Evolutionary conservation across 441 rosid species (phyloP).

Genomic region (Populus tomentosa): DNA sequence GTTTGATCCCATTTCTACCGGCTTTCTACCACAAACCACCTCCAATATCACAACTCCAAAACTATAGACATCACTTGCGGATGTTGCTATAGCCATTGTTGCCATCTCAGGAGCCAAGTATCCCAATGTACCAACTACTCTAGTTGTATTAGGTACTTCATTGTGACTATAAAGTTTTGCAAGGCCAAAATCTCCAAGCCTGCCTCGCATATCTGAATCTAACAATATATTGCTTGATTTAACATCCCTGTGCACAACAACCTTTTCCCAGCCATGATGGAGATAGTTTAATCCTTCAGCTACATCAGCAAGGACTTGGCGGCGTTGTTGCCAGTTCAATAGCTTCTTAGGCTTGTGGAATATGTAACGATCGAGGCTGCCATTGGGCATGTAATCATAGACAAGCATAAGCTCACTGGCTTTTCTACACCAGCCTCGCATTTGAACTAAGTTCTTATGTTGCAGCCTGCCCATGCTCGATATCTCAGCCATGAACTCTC

Average conservation of each 20-base stretch:
- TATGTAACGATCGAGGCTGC: conserved; percentile 80
- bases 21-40: conserved; percentile 84
- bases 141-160: conserved; percentile 77
- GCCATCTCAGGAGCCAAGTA: conserved; percentile 93
- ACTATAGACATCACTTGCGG: conserved; percentile 84
- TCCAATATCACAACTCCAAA: conserved; percentile 83
- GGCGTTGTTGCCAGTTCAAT: conserved; percentile 54
- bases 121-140: conserved; percentile 89
- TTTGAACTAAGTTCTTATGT: conserved; percentile 80
- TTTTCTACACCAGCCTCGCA: conserved; percentile 90
- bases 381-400: conserved; percentile 57
- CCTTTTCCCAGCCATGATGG: conserved; percentile 91
- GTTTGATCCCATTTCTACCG: conserved; percentile 55
- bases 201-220: conserved; percentile 64
- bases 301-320: conserved; percentile 72
- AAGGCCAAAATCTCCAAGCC: conserved; percentile 85
- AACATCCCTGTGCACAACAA: conserved; percentile 82
- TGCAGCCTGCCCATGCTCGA: conserved; percentile 79
- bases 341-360: conserved; percentile 32
- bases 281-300: conserved; percentile 75
- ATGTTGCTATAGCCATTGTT: conserved; percentile 69
- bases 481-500: conserved; percentile 78
- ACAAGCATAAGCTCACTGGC: conserved; percentile 73
- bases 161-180: conserved; percentile 87
- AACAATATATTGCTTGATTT: conserved; percentile 29